These are phyloP conservation scores for Herpotrichia juniperi DNA, from an alignment of 2,329 filamentous ascomycete species.

Conservation along the genomic window DNA sequence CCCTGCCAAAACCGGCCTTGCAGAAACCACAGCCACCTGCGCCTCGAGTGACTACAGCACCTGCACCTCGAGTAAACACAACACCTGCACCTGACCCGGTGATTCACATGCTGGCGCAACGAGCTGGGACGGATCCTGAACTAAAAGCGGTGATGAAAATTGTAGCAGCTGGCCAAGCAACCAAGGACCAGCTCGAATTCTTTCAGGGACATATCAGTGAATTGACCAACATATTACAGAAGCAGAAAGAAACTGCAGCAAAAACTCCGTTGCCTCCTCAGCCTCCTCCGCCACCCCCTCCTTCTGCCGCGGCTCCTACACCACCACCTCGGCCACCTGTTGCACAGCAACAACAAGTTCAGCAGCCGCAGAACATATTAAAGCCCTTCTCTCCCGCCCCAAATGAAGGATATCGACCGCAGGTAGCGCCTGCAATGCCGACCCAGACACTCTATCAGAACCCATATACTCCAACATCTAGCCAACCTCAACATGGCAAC, in stretches of 20 bases:
- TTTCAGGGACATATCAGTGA: conserved; percentile 85
- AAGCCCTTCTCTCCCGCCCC: conserved; percentile 24
- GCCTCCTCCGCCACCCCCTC: conserved; percentile 21
- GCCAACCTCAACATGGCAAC: conserved; percentile 22
- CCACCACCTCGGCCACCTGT: conserved; percentile 11
- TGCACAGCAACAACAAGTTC: conserved; percentile 3
- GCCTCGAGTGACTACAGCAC: conserved; percentile 41
- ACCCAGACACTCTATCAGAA: conserved; percentile 20
- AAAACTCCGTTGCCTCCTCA: conserved; percentile 18
- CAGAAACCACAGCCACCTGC: conserved; percentile 23
- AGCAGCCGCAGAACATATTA: conserved; percentile 13
- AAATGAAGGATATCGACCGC: neutral
- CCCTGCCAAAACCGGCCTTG: conserved; percentile 34
- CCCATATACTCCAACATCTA: conserved; percentile 24
- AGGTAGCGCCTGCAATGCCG: conserved; percentile 15
- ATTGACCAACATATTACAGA: conserved; percentile 63
- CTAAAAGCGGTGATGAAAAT: conserved; percentile 83
- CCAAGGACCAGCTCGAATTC: conserved; percentile 71
- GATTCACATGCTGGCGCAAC: conserved; percentile 78
- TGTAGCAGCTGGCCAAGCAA: conserved; percentile 77
- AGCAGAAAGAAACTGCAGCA: conserved; percentile 45
- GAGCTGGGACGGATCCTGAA: conserved; percentile 73
- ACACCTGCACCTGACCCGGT: conserved; percentile 70
- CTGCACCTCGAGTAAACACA: conserved; percentile 43
- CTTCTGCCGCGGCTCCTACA: conserved; percentile 12